These are phyloP conservation scores for Phytophthora aleatoria DNA, from an alignment of 352 stramenopile species.

Conservation along the genomic window DNA sequence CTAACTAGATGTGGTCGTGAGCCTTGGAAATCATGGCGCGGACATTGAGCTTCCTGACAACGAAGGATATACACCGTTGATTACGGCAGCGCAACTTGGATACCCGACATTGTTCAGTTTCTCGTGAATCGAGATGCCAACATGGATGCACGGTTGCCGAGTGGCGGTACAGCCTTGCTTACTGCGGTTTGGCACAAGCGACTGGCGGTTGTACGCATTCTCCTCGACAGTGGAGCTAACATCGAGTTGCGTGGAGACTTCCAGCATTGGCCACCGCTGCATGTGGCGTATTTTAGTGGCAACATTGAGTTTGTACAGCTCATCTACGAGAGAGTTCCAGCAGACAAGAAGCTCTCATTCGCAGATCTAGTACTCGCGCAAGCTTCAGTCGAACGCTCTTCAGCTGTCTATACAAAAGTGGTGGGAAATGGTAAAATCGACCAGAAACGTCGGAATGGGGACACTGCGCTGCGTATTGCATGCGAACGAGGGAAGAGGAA, in stretches of 20 bases:
- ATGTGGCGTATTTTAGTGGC: neutral
- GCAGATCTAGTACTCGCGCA: neutral
- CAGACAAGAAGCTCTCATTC: neutral
- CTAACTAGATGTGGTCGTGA: neutral
- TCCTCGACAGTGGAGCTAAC: neutral
- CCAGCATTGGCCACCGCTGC: neutral
- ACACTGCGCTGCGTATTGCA: neutral
- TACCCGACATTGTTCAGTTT: neutral
- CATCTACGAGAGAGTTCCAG: neutral
- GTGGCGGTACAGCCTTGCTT: neutral
- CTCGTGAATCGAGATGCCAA: neutral
- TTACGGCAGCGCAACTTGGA: too few relatives aligned
- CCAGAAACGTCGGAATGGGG: neutral
- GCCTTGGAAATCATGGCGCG: too few relatives aligned
- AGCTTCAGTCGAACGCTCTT: neutral
- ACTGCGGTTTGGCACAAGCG: neutral
- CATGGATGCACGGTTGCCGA: neutral
- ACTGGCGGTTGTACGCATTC: neutral
- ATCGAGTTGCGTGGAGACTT: neutral
- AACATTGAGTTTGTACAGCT: neutral
- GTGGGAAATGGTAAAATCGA: too few relatives aligned
- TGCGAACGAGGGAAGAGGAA: neutral
- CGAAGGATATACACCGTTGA: too few relatives aligned
- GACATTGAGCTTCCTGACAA: too few relatives aligned
- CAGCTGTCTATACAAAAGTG: neutral